phyloP scores from a whole-genome alignment of 306 rosid genomes.

The Carpinus fangiana region DNA sequence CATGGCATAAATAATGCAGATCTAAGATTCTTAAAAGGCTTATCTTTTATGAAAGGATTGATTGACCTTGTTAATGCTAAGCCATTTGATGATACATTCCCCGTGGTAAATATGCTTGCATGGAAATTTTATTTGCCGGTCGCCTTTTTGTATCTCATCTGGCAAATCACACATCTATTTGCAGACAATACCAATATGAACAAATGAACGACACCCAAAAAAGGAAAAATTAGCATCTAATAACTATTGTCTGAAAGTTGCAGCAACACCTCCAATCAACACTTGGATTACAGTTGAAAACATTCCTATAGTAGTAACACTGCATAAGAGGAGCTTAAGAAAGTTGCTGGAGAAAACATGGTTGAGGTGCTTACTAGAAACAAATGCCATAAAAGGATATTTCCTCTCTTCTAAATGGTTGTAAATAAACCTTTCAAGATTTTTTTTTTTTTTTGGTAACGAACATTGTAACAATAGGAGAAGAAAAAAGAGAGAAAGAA shows the following conservation, averaged over 20 bases:
- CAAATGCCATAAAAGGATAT: not conserved
- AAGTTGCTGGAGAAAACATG: not conserved
- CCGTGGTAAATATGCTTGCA: conserved; percentile 85
- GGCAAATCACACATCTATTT: conserved; percentile 87
- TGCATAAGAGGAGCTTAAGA: not conserved
- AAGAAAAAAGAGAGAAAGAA: too few species aligned
- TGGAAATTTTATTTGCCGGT: conserved; percentile 79
- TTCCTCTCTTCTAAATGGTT: not conserved
- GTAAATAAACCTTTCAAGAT: not conserved
- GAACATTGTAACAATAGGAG: not conserved
- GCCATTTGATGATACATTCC: conserved; percentile 91
- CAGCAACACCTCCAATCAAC: not conserved
- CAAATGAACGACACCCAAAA: not conserved
- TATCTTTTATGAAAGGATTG: conserved; percentile 9
- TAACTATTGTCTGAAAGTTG: not conserved
- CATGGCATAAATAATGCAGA: not conserved
- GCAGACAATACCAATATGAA: not conserved
- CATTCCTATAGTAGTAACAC: not conserved
- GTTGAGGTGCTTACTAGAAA: not conserved
- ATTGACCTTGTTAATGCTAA: conserved; percentile 80
- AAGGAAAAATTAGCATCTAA: not conserved
- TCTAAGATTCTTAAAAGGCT: conserved; percentile 1
- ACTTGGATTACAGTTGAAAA: not conserved
- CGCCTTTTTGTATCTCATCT: conserved; percentile 87
- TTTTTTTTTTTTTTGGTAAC: too few species aligned